A percentile compares a stretch with the other conserved stretches of the same genome.
Evolutionary conservation across 2,329 filamentous ascomycete genomes (phyloP).

Genomic region (Neofusicoccum ribis): DNA sequence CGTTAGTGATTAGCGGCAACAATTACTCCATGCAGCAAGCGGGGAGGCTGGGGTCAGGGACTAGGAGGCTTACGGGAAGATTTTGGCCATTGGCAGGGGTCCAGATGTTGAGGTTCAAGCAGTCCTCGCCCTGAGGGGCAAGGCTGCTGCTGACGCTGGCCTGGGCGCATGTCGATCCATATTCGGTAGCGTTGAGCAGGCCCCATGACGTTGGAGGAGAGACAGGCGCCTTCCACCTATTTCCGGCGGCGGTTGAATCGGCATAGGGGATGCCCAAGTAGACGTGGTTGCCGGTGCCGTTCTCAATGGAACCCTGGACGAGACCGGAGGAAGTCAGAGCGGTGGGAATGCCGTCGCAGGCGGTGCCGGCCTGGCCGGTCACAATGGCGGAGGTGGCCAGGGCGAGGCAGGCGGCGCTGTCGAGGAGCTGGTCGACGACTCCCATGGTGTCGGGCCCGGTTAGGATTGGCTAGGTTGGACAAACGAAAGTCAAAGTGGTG

Average conservation of each 20-base stretch:
- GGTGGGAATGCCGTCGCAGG: slow-evolving; percentile 3
- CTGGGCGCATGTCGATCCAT: slow-evolving; percentile 19
- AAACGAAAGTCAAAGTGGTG: background rate
- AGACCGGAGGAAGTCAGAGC: slow-evolving; percentile 13
- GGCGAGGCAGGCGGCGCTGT: background rate
- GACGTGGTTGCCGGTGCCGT: slow-evolving; percentile 18
- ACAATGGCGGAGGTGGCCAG: slow-evolving; percentile 1
- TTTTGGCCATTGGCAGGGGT: slow-evolving; percentile 30
- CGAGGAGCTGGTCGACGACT: background rate
- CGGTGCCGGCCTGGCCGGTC: background rate
- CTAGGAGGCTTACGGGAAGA: slow-evolving; percentile 28
- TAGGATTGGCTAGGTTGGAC: background rate
- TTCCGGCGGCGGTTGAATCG: slow-evolving; percentile 12
- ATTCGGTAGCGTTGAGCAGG: slow-evolving; percentile 11
- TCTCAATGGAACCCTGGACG: slow-evolving; percentile 10
- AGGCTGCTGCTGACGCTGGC: slow-evolving; percentile 16
- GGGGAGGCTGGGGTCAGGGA: background rate
- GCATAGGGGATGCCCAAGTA: slow-evolving; percentile 20
- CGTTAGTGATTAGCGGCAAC: background rate
- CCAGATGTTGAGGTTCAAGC: slow-evolving; percentile 38
- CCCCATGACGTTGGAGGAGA: background rate
- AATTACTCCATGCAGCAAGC: background rate
- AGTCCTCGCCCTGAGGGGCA: slow-evolving; percentile 29
- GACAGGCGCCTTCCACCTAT: slow-evolving; percentile 16
- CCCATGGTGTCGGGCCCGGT: slow-evolving; percentile 3